These are phyloP conservation scores for Cercospora brassicicola DNA, from an alignment of 2,329 filamentous ascomycete species.

Conservation along the genomic window DNA sequence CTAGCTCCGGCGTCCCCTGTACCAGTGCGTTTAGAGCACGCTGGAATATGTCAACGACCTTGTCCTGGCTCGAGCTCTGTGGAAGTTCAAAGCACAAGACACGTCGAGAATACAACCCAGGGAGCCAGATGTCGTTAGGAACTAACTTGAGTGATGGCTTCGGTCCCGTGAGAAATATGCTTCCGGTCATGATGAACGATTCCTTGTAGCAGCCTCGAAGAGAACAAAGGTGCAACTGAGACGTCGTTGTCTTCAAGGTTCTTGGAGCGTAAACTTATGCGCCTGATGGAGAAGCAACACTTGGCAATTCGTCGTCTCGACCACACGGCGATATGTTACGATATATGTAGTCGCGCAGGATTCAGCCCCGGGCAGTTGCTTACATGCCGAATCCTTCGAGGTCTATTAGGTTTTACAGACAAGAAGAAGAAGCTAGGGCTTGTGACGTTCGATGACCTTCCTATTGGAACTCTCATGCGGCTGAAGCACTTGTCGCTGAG, in stretches of 20 bases:
- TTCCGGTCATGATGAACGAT: slow-evolving; percentile 14
- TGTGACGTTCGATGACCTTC: neutral
- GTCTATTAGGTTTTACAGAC: neutral
- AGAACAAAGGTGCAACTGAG: neutral
- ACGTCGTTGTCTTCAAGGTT: neutral
- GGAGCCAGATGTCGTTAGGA: slow-evolving; percentile 30
- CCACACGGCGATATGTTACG: neutral
- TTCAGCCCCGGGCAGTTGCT: neutral
- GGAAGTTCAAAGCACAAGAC: slow-evolving; percentile 25
- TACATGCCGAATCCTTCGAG: neutral
- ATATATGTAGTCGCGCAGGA: neutral
- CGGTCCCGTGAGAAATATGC: slow-evolving; percentile 22
- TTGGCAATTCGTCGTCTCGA: neutral
- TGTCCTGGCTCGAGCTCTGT: slow-evolving; percentile 18
- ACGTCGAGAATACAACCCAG: slow-evolving; percentile 25
- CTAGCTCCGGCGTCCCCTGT: slow-evolving; percentile 28
- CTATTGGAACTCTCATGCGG: neutral
- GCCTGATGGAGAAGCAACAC: neutral
- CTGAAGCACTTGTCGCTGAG: neutral
- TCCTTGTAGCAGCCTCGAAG: no score
- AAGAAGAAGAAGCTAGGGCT: neutral
- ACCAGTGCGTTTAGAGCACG: slow-evolving; percentile 25
- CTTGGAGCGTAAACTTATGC: neutral
- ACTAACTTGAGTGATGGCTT: slow-evolving; percentile 21
- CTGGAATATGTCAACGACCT: slow-evolving; percentile 18